phyloP scores from a whole-genome alignment of 495 filamentous ascomycete genomes.

The Aspergillus nidulans region DNA sequence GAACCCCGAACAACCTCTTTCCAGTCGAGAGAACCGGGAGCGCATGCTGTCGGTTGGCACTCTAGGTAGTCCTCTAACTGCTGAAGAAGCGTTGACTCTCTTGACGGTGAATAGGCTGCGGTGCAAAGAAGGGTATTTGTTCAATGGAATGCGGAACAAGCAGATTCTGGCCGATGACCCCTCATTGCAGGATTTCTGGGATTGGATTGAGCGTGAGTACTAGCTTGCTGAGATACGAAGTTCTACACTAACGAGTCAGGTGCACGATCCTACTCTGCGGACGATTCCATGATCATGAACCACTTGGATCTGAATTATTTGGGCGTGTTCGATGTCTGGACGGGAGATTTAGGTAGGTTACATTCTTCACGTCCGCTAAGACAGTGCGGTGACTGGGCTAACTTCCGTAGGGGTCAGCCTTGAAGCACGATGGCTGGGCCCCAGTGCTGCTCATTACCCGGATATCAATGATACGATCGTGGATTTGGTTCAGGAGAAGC shows the following conservation, averaged over 20 bases:
- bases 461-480: constrained; percentile 48
- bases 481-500: constrained; percentile 40
- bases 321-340: constrained; percentile 79
- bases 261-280: constrained; percentile 58
- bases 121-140: constrained; percentile 72
- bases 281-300: constrained; percentile 69
- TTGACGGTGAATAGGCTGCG: constrained; percentile 45
- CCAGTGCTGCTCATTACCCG: constrained; percentile 15
- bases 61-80: constrained; percentile 23
- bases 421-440: constrained; percentile 28
- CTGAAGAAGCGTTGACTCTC: constrained; percentile 40
- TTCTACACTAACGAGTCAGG: constrained; percentile 36
- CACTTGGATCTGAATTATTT: constrained; percentile 79
- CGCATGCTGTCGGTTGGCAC: constrained; percentile 28
- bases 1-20: constrained; percentile 24
- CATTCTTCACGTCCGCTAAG: neutral
- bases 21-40: constrained; percentile 45
- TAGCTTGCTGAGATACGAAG: neutral
- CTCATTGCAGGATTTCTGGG: constrained; percentile 75
- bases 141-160: constrained; percentile 66
- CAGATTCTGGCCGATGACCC: constrained; percentile 64
- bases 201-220: constrained; percentile 63
- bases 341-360: constrained; percentile 59
- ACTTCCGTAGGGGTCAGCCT: constrained; percentile 33
- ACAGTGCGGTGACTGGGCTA: neutral